Evolutionary conservation across 768 basidiomycete genomes (phyloP), one percentile per base, ranked within the genome.

Genomic region (Termitomyces sp.): DNA sequence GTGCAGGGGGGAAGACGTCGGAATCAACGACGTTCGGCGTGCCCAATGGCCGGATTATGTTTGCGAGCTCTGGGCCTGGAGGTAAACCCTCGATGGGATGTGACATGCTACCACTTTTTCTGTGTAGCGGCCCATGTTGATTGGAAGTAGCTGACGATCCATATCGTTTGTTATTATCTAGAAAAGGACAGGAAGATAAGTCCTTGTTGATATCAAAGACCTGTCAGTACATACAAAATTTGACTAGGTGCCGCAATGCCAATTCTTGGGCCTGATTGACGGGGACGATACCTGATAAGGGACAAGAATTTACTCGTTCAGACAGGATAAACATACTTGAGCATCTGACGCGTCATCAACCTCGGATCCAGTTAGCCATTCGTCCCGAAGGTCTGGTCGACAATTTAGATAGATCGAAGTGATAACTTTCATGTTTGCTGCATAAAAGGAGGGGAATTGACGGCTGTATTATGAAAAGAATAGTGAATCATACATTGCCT

Each of bases 391-490:
- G 68, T 98, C 96, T 8, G 97, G 97, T 53, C 97, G 83, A 68
- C 95, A 98, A 67, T 98, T 97, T 57, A 98, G 78, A 71, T 99
- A 99, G 62, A 99, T 98, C 18, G 95, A 87, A 9, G 97, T 99
- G 64, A 99, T 98, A 56, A 98, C 92, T 74, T 99, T 98, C 97
- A 99, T 99, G 71, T 98, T 99, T 22, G 93, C 96, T 98, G 67
- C 52, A 48, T 18, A 31, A 48, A 39, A 56, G 7, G 18, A 9
- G 26, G 46, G 20, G 24, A 12, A 6, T 44, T n/a, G 6, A 29
- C 12, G 36, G 1, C 27, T 2, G 6, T 29, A 27, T 7, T 39
- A 4, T 31, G 55, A 56, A 13, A 44, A 24, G 53, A 14, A 59
- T 51, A 32, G 36, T 39, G 34, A 46, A 36, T 32, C 56, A 65